Evolutionary conservation across 345 rosid genomes (phyloP).

Genomic region (Citrus inodora): DNA sequence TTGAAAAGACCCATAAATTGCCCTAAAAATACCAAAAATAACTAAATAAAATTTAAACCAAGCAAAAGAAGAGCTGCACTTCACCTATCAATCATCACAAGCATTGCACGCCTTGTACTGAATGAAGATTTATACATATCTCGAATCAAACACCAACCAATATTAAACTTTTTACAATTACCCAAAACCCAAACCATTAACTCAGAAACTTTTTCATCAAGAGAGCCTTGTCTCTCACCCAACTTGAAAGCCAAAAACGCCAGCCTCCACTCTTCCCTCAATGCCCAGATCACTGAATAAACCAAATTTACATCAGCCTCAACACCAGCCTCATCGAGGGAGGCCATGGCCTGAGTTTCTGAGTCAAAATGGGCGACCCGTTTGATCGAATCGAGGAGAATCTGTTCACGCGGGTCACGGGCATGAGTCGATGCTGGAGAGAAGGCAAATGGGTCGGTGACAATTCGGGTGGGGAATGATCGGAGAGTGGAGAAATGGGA

Average conservation of each 20-base stretch:
- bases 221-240: conserved; percentile 54
- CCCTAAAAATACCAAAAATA: background rate
- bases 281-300: conserved; percentile 54
- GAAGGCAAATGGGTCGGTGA: conserved; percentile 24
- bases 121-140: conserved; percentile 49
- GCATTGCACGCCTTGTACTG: conserved; percentile 60
- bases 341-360: conserved; percentile 53
- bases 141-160: conserved; percentile 78
- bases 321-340: conserved; percentile 44
- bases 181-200: conserved; percentile 75
- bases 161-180: conserved; percentile 61
- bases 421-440: background rate
- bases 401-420: conserved; percentile 19
- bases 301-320: conserved; percentile 37
- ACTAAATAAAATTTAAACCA: background rate
- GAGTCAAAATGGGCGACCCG: conserved; percentile 41
- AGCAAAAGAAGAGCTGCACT: conserved; percentile 6
- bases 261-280: conserved; percentile 63
- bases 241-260: conserved; percentile 77
- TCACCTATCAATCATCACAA: conserved; percentile 83
- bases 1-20: background rate
- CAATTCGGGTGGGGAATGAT: conserved; percentile 32
- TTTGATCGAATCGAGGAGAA: conserved; percentile 41
- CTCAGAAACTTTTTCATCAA: conserved; percentile 46
- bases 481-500: conserved; percentile 21